These are phyloP conservation scores for Fulvia fulva DNA, from an alignment of 2,329 filamentous ascomycete species.

Conservation along the genomic window DNA sequence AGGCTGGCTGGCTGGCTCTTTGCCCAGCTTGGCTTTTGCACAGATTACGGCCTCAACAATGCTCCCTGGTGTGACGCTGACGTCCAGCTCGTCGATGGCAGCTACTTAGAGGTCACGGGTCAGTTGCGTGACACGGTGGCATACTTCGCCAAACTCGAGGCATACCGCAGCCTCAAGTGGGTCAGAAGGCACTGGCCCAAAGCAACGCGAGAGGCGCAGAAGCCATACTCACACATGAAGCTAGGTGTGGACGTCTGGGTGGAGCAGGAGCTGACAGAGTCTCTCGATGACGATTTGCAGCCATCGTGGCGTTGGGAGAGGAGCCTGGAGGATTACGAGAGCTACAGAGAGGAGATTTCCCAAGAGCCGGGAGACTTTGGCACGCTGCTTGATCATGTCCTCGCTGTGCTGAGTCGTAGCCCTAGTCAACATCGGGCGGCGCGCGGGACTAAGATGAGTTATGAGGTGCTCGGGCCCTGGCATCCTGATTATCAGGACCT, in stretches of 20 bases:
- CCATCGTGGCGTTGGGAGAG: background rate
- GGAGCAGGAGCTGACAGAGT: background rate
- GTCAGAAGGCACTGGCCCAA: background rate
- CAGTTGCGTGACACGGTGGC: background rate
- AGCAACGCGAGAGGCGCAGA: no score
- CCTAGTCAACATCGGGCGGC: background rate
- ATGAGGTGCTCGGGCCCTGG: background rate
- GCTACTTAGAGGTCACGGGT: background rate
- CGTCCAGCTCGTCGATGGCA: background rate
- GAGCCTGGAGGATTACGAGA: background rate
- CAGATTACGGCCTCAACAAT: background rate
- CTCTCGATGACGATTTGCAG: background rate
- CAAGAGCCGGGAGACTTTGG: background rate
- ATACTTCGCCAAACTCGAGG: background rate
- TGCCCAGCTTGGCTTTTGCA: background rate
- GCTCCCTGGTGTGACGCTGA: background rate
- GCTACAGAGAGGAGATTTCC: background rate
- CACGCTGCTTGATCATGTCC: background rate
- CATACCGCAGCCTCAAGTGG: background rate
- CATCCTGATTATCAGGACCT: background rate
- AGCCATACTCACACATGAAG: background rate
- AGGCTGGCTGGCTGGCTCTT: background rate
- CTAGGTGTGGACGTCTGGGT: background rate
- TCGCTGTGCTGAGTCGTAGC: background rate
- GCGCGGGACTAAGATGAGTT: background rate